Base-by-base conservation (phyloP, 2,329 filamentous ascomycete genomes). In the Calonectria multiphialidica region DNA sequence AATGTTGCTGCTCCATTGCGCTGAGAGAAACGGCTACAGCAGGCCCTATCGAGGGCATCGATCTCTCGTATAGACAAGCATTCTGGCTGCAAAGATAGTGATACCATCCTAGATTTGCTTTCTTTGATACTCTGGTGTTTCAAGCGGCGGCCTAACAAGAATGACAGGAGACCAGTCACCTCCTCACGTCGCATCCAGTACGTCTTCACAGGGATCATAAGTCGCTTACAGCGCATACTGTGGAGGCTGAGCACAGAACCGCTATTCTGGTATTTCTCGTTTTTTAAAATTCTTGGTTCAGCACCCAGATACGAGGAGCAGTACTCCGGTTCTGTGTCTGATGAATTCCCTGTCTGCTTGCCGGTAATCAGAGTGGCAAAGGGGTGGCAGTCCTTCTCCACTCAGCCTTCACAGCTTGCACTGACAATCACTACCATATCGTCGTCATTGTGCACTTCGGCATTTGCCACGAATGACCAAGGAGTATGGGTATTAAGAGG, bases 91-190 rank as follows among this genome's bases (percentile, higher is more conserved):
- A 37, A 37, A 49, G 53, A 71, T 57, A 61, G 40, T 44, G 44
- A 21, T 63, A 35, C 57, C 44, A 40, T 47, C 44, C 42, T 62
- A 40, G 44, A 50, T 40, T 53, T 61, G 57, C 23, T 53, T 40
- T 62, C 45, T 40, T 47, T 68, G 66, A 62, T 33, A 68, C 66
- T 63, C 45, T 53, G 37, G 66, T 68, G 66, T 35, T 68, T 47
- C 66, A 37, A 50, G 45, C 61, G 44, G 55, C 55, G 66, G 45
- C 25, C n/a, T 25, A 25, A 42, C 49, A 47, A 53, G 57, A 33
- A 28, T 70, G 59, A 57, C 28, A 70, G 49, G 23, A 70, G 47
- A 65, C 67, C 33, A 70, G 67, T 65, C 67, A 70, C 59, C 49
- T 70, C 9, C 59, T 65, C 49, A 45, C 33, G 67, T 70, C 59